phyloP scores from a whole-genome alignment of 345 rosid species.

The Eucalyptus virginea region DNA sequence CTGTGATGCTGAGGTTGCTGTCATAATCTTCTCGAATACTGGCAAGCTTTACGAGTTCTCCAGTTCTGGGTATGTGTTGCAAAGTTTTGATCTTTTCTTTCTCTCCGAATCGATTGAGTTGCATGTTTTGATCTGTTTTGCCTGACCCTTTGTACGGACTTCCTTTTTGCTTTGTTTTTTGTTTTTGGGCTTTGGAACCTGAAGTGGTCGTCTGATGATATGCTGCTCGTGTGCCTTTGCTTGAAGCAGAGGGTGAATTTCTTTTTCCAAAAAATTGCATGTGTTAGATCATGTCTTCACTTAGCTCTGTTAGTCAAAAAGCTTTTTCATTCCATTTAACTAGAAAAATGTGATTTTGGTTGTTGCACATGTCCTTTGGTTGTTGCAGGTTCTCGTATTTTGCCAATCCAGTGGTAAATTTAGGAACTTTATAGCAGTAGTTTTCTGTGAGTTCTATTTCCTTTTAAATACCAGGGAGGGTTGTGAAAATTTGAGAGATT shows the following conservation, averaged over 20 bases:
- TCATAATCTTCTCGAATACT: constrained; percentile 81
- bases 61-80: constrained; percentile 46
- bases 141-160: background rate
- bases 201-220: background rate
- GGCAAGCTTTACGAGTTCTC: constrained; percentile 90
- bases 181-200: background rate
- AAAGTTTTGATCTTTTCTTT: background rate
- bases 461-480: background rate
- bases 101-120: background rate
- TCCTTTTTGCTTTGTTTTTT: background rate
- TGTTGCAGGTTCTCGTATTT: background rate
- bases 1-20: constrained; percentile 94
- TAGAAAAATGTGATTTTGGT: background rate
- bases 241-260: background rate
- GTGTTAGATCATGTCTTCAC: background rate
- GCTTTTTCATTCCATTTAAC: background rate
- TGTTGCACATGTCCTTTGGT: background rate
- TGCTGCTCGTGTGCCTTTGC: background rate
- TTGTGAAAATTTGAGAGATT: background rate
- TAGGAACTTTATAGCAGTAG: background rate
- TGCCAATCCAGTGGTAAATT: background rate
- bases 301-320: background rate
- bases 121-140: background rate
- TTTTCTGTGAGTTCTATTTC: background rate
- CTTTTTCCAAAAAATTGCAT: background rate